Base-by-base conservation (phyloP, 1,284 basidiomycete genomes). In the Leccinum huronense region DNA sequence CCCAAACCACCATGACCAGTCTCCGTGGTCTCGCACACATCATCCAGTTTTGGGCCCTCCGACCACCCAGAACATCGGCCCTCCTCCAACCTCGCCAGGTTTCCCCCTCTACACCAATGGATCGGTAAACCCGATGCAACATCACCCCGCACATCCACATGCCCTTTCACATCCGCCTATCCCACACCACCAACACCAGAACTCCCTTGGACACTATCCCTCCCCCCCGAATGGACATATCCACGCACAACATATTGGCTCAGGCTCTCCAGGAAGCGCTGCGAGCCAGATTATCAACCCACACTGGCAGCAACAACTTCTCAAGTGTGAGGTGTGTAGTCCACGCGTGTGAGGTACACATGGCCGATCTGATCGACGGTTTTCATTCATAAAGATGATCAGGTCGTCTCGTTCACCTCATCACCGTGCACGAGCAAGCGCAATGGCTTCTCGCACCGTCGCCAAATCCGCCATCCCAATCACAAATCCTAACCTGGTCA, bases 381-480 rank as follows among this genome's bases (percentile, higher is more conserved):
- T 63, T 64, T 62, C 65, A 66, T 72, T 66, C 57, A 58, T 61
- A 61, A 66, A 93, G 89, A 86, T 90, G 82, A 84, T 88, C 66
- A 87, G 91, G 68, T 85, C 87, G 19, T 88, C 88, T 42, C 84
- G 88, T 67, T 89, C 88, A 5, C 89, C 90, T 0, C 90, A 92
- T 72, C 90, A 92, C 72, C 86, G 91, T 65, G 91, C 91, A 30
- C 84, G 90, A 57, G 86, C 89, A 38, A 91, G 85, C 69, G 90
- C 90, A 60, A 87, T 93, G 83, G 89, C 91, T 53, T 88, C 89
- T 36, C 84, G 91, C 59, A 88, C 88, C 10, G 83, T 90, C 63
- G 80, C 88, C 48, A 93, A 92, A 79, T 84, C 89, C 40, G 89
- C 90, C 42, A 91, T 93, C 68, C 85, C 90, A 45, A 94, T 94